Percentiles rank a stretch among this genome's conserved stretches.
These are phyloP conservation scores for Penicillium sp. DNA, from an alignment of 2,329 filamentous ascomycete genomes.

Conservation along the genomic window DNA sequence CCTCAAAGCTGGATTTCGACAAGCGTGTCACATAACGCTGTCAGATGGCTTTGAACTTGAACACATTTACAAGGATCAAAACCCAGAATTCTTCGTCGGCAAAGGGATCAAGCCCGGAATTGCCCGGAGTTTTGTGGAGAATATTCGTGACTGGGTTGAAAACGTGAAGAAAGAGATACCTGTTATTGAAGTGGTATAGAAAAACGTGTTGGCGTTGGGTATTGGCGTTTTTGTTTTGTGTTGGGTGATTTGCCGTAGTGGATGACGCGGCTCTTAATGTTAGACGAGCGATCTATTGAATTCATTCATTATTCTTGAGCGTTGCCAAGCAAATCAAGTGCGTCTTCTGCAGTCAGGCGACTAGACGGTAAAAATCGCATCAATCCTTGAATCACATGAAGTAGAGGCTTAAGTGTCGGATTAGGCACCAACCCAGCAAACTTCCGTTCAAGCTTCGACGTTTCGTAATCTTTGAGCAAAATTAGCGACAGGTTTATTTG, in stretches of 20 bases:
- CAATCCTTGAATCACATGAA: conserved; percentile 21
- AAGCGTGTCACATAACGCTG: conserved; percentile 14
- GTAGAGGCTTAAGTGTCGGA: conserved; percentile 15
- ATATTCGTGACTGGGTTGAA: neutral
- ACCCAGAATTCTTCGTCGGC: conserved; percentile 1
- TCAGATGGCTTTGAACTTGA: conserved; percentile 17
- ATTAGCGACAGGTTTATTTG: conserved; percentile 7
- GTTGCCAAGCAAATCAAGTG: conserved; percentile 15
- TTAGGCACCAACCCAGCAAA: conserved; percentile 13
- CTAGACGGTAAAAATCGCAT: conserved; percentile 24
- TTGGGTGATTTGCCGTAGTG: neutral
- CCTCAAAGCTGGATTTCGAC: conserved; percentile 11
- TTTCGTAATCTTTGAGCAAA: conserved; percentile 3
- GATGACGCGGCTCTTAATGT: neutral
- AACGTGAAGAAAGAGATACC: neutral
- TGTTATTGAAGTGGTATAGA: conserved; percentile 10
- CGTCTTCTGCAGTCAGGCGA: conserved; percentile 17
- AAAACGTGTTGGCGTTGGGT: neutral
- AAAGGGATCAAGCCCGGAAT: neutral
- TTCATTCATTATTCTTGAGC: neutral
- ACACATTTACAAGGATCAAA: conserved; percentile 10
- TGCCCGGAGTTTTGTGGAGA: neutral
- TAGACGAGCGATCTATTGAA: neutral
- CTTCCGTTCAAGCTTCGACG: conserved; percentile 15
- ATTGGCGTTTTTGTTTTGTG: neutral